phyloP scores from a whole-genome alignment of 1,139 yeast genomes.

The Kluyveromyces marxianus region DNA sequence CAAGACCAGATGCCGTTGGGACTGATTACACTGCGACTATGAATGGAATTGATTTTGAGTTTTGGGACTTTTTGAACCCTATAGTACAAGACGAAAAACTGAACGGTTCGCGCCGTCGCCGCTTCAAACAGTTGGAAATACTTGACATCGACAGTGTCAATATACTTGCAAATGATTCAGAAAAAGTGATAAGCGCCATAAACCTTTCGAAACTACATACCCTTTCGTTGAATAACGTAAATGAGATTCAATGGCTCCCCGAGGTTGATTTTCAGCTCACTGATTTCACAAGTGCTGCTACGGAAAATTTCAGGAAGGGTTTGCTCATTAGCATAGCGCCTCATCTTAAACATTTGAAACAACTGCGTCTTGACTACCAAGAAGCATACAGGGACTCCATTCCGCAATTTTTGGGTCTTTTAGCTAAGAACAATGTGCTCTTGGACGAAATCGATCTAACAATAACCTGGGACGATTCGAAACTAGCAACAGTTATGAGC shows the following conservation, averaged over 20 bases:
- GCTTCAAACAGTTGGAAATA: conserved; percentile 1
- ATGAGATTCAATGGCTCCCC: conserved; percentile 9
- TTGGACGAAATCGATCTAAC: conserved; percentile 38
- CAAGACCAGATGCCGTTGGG: conserved; percentile 7
- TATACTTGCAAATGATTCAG: conserved; percentile 7
- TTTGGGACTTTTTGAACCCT: conserved; percentile 10
- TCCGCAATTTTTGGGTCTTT: conserved; percentile 32
- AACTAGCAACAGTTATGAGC: conserved; percentile 28
- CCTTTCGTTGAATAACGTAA: conserved; percentile 7
- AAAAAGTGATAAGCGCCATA: conserved; percentile 1
- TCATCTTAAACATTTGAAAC: conserved; percentile 26
- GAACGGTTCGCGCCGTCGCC: too few species aligned
- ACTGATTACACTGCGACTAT: conserved; percentile 6
- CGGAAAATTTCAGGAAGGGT: conserved; percentile 19
- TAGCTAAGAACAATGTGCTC: conserved; percentile 16
- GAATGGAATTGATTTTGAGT: conserved; percentile 5
- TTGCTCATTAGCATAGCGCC: conserved; percentile 32
- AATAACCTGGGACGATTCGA: conserved; percentile 36
- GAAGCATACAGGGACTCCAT: conserved; percentile 40
- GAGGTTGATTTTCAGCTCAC: conserved; percentile 10
- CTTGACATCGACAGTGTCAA: conserved; percentile 8
- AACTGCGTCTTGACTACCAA: conserved; percentile 39
- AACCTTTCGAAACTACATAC: conserved; percentile 4
- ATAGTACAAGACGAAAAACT: too few species aligned
- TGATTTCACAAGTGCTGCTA: conserved; percentile 9